Evolutionary conservation across 1,284 basidiomycete genomes (phyloP), one percentile per base, ranked within the genome.

Genomic region (Salmacisia buchloeana): DNA sequence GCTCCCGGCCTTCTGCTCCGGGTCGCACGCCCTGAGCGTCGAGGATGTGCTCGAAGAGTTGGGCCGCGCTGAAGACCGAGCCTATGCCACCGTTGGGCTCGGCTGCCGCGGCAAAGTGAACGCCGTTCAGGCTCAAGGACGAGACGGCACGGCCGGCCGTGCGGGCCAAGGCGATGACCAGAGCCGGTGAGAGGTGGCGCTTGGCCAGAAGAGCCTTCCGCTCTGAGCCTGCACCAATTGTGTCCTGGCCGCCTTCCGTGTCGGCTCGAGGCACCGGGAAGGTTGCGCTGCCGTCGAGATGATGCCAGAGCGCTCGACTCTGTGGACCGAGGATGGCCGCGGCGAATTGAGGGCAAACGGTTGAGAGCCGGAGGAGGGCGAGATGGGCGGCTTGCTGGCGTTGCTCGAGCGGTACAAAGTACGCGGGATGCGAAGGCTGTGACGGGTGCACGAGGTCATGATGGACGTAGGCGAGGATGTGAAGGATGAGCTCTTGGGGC

Each of bases 391-490:
- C 2, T 49, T 49, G 46, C 25, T 49, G 46, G 9, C 46, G 46
- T 18, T 49, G 46, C 15, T 49, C 23, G 46, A 31, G 23, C 5
- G 46, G 46, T 4, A 21, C 13, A 27, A 49, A 49, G 27, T 49
- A 49, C 23, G 25, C 12, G 18, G 46, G 46, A 25, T 49, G 46
- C 23, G 46, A 6, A 27, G 46, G 18, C 12, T 25, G 9, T 10
- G 2, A 13, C 9, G 46, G 46, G 27, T 49, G 15, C 18, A 49
- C 7, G 7, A 25, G 27, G 21, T 25, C 46, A 6, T 21, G 13
- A 25, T 49, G 46, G 46, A 49, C 46, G 18, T 9, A 49, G 21
- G 46, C 29, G 46, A 49, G 46, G 27, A 49, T 49, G 46, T 29
- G 46, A 27, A 49, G 21, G 23, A 49, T 25, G 23, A 49, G n/a